phyloP scores from a whole-genome alignment of 352 stramenopile genomes.

The Pythium rishiriense region DNA sequence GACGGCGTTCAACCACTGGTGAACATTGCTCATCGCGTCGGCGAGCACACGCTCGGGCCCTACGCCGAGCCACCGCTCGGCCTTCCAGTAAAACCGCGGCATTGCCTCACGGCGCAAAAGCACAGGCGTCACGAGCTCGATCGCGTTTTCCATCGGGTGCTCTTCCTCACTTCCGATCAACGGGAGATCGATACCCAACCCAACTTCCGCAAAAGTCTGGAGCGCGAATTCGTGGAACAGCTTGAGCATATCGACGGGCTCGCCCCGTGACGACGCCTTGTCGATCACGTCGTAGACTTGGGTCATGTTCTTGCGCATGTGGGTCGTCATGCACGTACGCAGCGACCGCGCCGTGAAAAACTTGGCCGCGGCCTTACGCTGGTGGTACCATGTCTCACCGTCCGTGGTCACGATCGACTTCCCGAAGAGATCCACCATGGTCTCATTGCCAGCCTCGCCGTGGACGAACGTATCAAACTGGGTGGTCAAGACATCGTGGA shows the following conservation, averaged over 20 bases:
- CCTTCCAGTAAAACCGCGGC: slow-evolving; percentile 34
- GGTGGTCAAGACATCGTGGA: slow-evolving; percentile 28
- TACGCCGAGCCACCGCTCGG: slow-evolving; percentile 44
- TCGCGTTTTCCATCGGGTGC: slow-evolving; percentile 17
- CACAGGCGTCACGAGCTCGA: slow-evolving; percentile 29
- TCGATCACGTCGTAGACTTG: slow-evolving; percentile 30
- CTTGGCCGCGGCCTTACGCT: not conserved
- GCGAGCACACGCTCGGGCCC: slow-evolving; percentile 39
- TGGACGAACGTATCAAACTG: not conserved
- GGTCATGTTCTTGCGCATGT: slow-evolving; percentile 19
- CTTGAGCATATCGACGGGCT: slow-evolving; percentile 21
- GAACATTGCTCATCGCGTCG: slow-evolving; percentile 29
- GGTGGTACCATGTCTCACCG: not conserved
- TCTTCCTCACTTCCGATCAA: slow-evolving; percentile 32
- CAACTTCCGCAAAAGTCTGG: slow-evolving; percentile 51
- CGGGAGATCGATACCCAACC: slow-evolving; percentile 45
- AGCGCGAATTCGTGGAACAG: slow-evolving; percentile 49
- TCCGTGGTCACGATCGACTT: not conserved
- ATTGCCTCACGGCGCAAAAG: not conserved
- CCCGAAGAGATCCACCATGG: not conserved
- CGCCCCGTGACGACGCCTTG: slow-evolving; percentile 5
- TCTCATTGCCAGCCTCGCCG: not conserved
- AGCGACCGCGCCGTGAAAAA: not conserved
- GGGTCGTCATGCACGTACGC: not conserved
- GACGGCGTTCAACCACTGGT: slow-evolving; percentile 42